These are phyloP conservation scores for Ustilago hordei DNA, from an alignment of 1,284 basidiomycete genomes.

Conservation along the genomic window DNA sequence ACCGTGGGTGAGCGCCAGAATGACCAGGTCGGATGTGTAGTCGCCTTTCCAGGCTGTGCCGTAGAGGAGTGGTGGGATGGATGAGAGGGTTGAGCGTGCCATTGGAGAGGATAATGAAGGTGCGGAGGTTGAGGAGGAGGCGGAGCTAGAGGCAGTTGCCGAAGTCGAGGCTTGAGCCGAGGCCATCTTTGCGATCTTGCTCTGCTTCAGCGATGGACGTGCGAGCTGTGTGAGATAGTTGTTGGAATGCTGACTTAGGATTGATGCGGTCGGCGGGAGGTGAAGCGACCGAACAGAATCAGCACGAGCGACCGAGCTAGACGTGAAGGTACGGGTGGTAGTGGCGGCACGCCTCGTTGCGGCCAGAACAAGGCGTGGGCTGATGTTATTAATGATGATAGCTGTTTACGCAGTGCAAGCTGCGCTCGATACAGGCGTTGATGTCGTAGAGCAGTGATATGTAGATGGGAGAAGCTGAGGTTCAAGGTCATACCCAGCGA, in stretches of 20 bases:
- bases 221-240: neutral
- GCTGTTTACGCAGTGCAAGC: neutral
- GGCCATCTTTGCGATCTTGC: slow-evolving; percentile 15
- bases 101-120: slow-evolving; percentile 3
- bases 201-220: neutral
- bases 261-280: neutral
- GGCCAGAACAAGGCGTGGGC: neutral
- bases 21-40: slow-evolving; percentile 56
- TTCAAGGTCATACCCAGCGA: neutral
- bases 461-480: neutral
- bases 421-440: neutral
- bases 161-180: slow-evolving; percentile 23
- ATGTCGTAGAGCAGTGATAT: neutral
- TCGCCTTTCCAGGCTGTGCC: slow-evolving; percentile 67
- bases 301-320: neutral
- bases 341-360: slow-evolving; percentile 2
- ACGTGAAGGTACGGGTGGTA: neutral
- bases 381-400: neutral
- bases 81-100: slow-evolving; percentile 20
- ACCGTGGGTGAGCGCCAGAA: slow-evolving; percentile 57
- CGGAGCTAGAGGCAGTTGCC: slow-evolving; percentile 3
- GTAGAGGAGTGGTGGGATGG: slow-evolving; percentile 61
- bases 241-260: neutral
- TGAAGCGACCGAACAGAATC: neutral
- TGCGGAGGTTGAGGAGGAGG: slow-evolving; percentile 4